Percentiles rank a stretch among this genome's conserved stretches.
These are phyloP conservation scores for Kazachstania africana DNA, from an alignment of 805 yeast species.

Conservation along the genomic window DNA sequence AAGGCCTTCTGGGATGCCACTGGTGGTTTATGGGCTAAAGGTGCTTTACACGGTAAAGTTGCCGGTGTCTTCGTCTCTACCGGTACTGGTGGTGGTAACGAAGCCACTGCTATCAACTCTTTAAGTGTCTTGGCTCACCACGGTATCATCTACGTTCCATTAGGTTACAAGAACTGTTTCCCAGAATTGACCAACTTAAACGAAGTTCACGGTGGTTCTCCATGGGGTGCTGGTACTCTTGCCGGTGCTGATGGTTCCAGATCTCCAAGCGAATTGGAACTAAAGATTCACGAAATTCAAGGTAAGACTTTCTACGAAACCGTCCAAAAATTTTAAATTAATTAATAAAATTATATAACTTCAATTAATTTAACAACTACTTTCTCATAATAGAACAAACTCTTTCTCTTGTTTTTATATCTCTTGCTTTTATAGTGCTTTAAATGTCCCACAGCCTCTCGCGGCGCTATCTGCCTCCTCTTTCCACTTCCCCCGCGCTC, in stretches of 20 bases:
- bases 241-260: constrained; percentile 74
- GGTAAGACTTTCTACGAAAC: constrained; percentile 51
- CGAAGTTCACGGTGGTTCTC: constrained; percentile 67
- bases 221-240: constrained; percentile 78
- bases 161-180: constrained; percentile 53
- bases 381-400: constrained; percentile 43
- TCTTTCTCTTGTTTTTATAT: neutral
- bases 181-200: constrained; percentile 40
- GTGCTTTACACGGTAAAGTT: constrained; percentile 60
- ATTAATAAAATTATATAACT: neutral
- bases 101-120: constrained; percentile 50
- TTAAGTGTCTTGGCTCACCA: constrained; percentile 62
- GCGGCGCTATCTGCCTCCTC: neutral
- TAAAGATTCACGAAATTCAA: constrained; percentile 50
- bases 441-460: too few species aligned
- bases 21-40: constrained; percentile 68
- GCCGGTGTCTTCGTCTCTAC: constrained; percentile 64
- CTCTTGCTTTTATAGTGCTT: too few species aligned
- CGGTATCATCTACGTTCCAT: constrained; percentile 69
- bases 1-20: constrained; percentile 65
- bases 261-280: constrained; percentile 49
- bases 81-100: constrained; percentile 80
- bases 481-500: neutral
- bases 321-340: constrained; percentile 12
- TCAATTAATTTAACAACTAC: neutral